These are phyloP conservation scores for Pholiota microspora DNA, from an alignment of 768 basidiomycete species.

Conservation along the genomic window DNA sequence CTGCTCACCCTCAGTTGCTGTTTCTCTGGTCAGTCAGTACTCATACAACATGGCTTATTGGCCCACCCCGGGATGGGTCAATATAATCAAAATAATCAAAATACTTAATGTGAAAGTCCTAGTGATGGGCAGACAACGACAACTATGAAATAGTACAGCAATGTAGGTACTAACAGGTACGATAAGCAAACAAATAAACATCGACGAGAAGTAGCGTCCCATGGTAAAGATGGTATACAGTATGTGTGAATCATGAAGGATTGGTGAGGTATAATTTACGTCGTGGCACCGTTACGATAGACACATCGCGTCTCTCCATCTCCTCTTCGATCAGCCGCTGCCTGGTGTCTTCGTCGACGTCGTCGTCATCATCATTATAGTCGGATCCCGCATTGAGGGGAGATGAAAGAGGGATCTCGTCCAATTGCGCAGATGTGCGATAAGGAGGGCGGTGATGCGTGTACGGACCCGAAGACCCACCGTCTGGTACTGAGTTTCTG, in stretches of 20 bases:
- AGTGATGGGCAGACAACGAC: not conserved
- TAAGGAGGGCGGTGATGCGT: slow-evolving; percentile 66
- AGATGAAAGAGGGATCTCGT: slow-evolving; percentile 35
- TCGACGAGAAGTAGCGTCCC: not conserved
- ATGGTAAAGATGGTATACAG: slow-evolving; percentile 3
- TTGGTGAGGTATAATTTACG: slow-evolving; percentile 76
- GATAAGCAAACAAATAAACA: slow-evolving; percentile 2
- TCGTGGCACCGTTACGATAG: slow-evolving; percentile 76
- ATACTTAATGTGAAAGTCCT: not conserved
- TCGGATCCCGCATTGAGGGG: slow-evolving; percentile 55
- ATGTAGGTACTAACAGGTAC: slow-evolving; percentile 1
- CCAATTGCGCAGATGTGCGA: slow-evolving; percentile 40
- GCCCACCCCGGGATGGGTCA: too few species aligned
- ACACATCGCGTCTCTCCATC: slow-evolving; percentile 78
- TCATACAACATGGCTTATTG: too few species aligned
- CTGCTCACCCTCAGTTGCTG: too few species aligned
- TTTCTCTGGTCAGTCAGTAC: too few species aligned
- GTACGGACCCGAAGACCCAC: slow-evolving; percentile 51
- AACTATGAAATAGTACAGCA: slow-evolving; percentile 3
- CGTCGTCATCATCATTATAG: slow-evolving; percentile 67
- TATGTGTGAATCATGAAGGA: slow-evolving; percentile 40
- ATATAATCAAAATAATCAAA: not conserved
- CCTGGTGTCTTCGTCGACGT: slow-evolving; percentile 70
- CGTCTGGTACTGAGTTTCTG: slow-evolving; percentile 13
- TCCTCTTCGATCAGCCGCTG: slow-evolving; percentile 80